phyloP scores from a whole-genome alignment of 2,329 filamentous ascomycete species.

The Blumeria hordei region DNA sequence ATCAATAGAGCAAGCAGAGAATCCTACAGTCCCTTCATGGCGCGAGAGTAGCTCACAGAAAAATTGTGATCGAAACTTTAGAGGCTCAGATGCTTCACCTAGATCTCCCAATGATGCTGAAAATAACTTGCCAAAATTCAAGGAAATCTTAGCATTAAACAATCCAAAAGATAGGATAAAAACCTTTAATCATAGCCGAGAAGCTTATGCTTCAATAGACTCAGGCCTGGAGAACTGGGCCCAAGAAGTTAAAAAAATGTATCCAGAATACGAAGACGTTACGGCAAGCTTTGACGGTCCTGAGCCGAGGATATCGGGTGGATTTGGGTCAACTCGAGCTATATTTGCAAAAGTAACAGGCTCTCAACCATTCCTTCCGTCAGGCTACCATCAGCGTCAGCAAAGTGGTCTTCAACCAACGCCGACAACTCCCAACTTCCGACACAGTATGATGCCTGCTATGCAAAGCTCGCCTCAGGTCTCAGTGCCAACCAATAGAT shows the following conservation, averaged over 20 bases:
- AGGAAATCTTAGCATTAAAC: slow-evolving; percentile 51
- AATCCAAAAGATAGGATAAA: slow-evolving; percentile 43
- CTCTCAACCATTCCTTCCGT: slow-evolving; percentile 17
- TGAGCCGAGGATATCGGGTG: slow-evolving; percentile 3
- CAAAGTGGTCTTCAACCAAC: slow-evolving; percentile 19
- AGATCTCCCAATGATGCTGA: neutral
- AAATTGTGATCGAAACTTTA: neutral
- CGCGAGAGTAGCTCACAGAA: too few relatives aligned
- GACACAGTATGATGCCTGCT: slow-evolving; percentile 5
- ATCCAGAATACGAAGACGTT: slow-evolving; percentile 24
- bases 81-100: neutral
- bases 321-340: slow-evolving; percentile 5
- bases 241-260: slow-evolving; percentile 19
- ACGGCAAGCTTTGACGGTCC: slow-evolving; percentile 6
- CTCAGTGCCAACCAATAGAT: slow-evolving; percentile 8
- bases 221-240: slow-evolving; percentile 47
- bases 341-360: slow-evolving; percentile 8
- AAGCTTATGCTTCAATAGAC: slow-evolving; percentile 46
- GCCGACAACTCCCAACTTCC: slow-evolving; percentile 8
- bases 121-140: slow-evolving; percentile 23
- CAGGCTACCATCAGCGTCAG: slow-evolving; percentile 31
- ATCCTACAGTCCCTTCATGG: too few relatives aligned
- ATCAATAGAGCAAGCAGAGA: too few relatives aligned
- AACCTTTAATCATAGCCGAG: slow-evolving; percentile 47
- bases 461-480: too few relatives aligned